Percentiles rank a stretch among this genome's conserved stretches.
These are phyloP conservation scores for Nasturtium officinale DNA, from an alignment of 345 rosid genomes.

Conservation along the genomic window DNA sequence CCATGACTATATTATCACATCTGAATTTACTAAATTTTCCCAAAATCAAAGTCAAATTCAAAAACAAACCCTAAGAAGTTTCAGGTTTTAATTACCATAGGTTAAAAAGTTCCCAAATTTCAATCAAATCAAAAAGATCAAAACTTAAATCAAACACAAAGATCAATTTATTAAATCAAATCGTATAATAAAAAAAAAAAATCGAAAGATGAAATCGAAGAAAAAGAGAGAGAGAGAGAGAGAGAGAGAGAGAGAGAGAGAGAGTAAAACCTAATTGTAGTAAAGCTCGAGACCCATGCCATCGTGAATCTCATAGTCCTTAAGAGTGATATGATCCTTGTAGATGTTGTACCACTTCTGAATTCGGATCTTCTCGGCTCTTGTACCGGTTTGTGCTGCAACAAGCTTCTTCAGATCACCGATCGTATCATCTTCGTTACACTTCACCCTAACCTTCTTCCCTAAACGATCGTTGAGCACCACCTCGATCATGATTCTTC, in stretches of 20 bases:
- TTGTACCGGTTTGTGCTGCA: slow-evolving; percentile 67
- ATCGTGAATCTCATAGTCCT: slow-evolving; percentile 77
- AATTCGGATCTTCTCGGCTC: slow-evolving; percentile 54
- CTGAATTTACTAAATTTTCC: too few species aligned
- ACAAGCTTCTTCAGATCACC: slow-evolving; percentile 85
- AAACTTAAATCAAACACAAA: not conserved
- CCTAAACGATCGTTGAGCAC: slow-evolving; percentile 74
- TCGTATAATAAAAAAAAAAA: not conserved
- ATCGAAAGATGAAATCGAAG: not conserved
- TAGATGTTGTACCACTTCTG: slow-evolving; percentile 61
- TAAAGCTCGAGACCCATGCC: slow-evolving; percentile 86
- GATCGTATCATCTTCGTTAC: slow-evolving; percentile 81
- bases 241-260: slow-evolving; percentile 17
- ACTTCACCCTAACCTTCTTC: slow-evolving; percentile 79
- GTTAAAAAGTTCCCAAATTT: not conserved
- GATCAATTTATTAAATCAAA: not conserved
- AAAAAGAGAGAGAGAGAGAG: slow-evolving; percentile 10
- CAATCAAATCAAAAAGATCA: not conserved
- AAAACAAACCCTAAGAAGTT: not conserved
- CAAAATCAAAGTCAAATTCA: too few species aligned
- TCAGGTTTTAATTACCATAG: not conserved
- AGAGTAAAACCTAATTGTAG: slow-evolving; percentile 51
- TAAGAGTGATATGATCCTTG: slow-evolving; percentile 75
- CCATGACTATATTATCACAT: not conserved
- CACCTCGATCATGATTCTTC: slow-evolving; percentile 69